Conservation (phyloP, 108 stramenopile species). For the Fragilariopsis cylindrus region DNA sequence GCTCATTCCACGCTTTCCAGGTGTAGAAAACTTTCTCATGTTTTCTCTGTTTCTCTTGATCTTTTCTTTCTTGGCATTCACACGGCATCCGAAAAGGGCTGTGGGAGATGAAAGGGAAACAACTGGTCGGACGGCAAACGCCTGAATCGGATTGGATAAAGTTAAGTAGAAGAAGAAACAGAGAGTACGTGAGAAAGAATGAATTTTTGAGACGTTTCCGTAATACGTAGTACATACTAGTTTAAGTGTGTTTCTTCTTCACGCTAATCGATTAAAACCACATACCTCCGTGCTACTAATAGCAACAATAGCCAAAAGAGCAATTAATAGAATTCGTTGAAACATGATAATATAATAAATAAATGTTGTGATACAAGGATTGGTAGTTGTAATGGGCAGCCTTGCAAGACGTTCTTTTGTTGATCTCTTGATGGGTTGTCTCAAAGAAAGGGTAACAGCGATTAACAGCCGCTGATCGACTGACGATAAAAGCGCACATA, state of each 20-base stretch:
- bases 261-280: background rate
- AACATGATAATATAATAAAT: conserved; percentile 20
- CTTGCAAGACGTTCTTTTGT: background rate
- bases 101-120: conserved; percentile 32
- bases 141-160: conserved; percentile 19
- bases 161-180: conserved; percentile 1
- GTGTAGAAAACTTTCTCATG: conserved; percentile 86
- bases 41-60: conserved; percentile 90
- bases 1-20: conserved; percentile 72
- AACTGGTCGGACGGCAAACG: conserved; percentile 36
- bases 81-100: conserved; percentile 67
- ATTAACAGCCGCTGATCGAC: too few relatives aligned
- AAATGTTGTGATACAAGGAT: background rate
- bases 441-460: too few relatives aligned
- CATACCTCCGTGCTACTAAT: conserved; percentile 37
- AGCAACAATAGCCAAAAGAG: conserved; percentile 34
- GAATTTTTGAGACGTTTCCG: background rate
- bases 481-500: too few relatives aligned
- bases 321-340: conserved; percentile 31
- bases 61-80: conserved; percentile 90
- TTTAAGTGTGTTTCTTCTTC: background rate
- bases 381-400: background rate
- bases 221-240: background rate
- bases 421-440: conserved; percentile 1
- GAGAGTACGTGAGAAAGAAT: background rate